These are phyloP conservation scores for Penicillium egyptiacum DNA, from an alignment of 495 filamentous ascomycete genomes.

Conservation along the genomic window DNA sequence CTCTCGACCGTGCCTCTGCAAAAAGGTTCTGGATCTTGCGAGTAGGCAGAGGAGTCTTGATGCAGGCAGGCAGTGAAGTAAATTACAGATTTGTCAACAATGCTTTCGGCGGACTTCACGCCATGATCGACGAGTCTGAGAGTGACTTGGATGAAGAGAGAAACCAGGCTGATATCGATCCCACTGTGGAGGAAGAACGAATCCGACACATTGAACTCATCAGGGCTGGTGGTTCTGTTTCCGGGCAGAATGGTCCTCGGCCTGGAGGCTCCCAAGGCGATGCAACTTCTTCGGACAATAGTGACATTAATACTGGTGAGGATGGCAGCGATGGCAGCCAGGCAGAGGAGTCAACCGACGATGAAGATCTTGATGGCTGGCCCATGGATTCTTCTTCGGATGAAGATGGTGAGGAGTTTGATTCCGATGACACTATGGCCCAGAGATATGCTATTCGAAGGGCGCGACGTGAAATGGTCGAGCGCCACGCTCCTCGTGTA, in stretches of 20 bases:
- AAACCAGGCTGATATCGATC: constrained; percentile 47
- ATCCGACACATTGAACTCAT: constrained; percentile 37
- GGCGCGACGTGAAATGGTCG: constrained; percentile 46
- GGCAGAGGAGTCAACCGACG: neutral
- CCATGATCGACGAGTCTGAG: constrained; percentile 33
- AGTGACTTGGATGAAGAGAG: constrained; percentile 41
- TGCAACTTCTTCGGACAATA: constrained; percentile 19
- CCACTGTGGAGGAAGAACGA: constrained; percentile 41
- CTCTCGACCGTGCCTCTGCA: constrained; percentile 42
- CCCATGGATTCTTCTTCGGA: constrained; percentile 16
- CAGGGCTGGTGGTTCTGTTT: constrained; percentile 3
- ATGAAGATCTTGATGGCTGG: constrained; percentile 19
- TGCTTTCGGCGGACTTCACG: constrained; percentile 61
- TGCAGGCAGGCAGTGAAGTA: constrained; percentile 59
- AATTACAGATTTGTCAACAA: constrained; percentile 59
- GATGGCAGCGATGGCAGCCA: constrained; percentile 31
- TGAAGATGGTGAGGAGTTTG: constrained; percentile 27
- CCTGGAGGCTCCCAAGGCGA: neutral
- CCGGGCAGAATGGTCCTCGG: neutral
- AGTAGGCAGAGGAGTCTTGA: constrained; percentile 60
- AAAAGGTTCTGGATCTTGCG: constrained; percentile 61
- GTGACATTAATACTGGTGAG: constrained; percentile 24
- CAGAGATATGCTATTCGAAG: constrained; percentile 31
- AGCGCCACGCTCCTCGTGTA: constrained; percentile 55
- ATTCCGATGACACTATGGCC: constrained; percentile 30